Percentiles rank a stretch among this genome's conserved stretches.
These are phyloP conservation scores for Leccinellum luteum DNA, from an alignment of 768 basidiomycete genomes.

Conservation along the genomic window DNA sequence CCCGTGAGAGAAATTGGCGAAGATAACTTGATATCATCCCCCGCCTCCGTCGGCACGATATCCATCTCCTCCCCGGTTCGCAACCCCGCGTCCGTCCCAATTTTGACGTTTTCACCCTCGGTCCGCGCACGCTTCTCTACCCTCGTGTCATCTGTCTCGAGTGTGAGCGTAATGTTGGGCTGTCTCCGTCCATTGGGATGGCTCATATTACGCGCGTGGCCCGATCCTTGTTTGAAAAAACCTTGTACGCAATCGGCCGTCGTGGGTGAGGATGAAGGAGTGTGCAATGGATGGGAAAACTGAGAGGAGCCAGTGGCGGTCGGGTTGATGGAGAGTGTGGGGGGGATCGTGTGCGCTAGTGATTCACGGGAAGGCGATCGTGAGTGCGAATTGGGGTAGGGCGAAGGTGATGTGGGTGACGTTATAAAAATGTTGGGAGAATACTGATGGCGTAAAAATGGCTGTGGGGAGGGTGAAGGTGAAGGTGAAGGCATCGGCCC, in stretches of 20 bases:
- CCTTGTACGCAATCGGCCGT: conserved; percentile 16
- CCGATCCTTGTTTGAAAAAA: conserved; percentile 8
- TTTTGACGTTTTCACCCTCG: conserved; percentile 8
- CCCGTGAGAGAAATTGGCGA: conserved; percentile 22
- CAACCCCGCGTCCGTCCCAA: conserved; percentile 6
- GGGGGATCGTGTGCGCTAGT: conserved; percentile 7
- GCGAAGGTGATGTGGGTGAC: conserved; percentile 50
- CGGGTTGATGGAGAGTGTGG: conserved; percentile 12
- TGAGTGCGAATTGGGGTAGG: conserved; percentile 18
- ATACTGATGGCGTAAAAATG: conserved; percentile 14
- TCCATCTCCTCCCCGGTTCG: conserved; percentile 27
- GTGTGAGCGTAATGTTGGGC: conserved; percentile 31
- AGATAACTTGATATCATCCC: conserved; percentile 18
- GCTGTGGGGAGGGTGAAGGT: conserved; percentile 26
- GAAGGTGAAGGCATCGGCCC: conserved; percentile 24
- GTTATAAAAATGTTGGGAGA: conserved; percentile 75
- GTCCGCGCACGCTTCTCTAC: conserved; percentile 27
- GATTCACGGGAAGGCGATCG: conserved; percentile 22
- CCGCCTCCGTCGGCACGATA: conserved; percentile 8
- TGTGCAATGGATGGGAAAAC: conserved; percentile 17
- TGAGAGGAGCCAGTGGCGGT: conserved; percentile 3
- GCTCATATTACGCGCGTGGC: conserved; percentile 27
- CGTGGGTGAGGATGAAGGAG: conserved; percentile 31
- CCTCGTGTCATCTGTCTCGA: conserved; percentile 22
- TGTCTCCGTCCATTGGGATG: conserved; percentile 26